Percentiles rank a stretch among this genome's conserved stretches.
phyloP scores from a whole-genome alignment of 2,329 filamentous ascomycete genomes.

The Torrubiella hemipterigena region DNA sequence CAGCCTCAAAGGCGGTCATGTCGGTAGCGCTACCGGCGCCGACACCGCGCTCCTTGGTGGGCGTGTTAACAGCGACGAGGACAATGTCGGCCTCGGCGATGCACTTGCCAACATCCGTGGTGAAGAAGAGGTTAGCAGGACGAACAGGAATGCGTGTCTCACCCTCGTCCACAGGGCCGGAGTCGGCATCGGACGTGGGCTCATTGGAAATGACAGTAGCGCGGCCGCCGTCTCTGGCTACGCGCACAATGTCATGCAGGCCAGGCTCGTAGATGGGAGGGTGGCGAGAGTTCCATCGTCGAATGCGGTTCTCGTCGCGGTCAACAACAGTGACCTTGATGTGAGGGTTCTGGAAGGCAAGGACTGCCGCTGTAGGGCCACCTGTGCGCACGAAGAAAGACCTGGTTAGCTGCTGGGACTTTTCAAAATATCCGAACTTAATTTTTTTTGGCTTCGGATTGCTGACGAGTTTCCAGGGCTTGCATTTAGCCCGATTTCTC shows the following conservation, averaged over 20 bases:
- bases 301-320: conserved; percentile 51
- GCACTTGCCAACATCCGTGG: conserved; percentile 48
- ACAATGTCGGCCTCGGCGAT: conserved; percentile 61
- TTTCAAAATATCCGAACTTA: too few relatives aligned
- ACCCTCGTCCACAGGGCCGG: conserved; percentile 17
- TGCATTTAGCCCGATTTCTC: too few relatives aligned
- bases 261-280: conserved; percentile 69
- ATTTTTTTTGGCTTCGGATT: too few relatives aligned
- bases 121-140: conserved; percentile 60
- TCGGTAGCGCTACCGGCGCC: conserved; percentile 63
- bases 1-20: conserved; percentile 60
- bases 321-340: conserved; percentile 67
- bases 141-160: conserved; percentile 28
- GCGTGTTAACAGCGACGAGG: conserved; percentile 68
- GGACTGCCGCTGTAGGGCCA: conserved; percentile 62
- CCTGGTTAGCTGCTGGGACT: too few relatives aligned
- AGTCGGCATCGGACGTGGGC: conserved; percentile 17
- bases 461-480: too few relatives aligned
- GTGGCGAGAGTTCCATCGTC: conserved; percentile 60
- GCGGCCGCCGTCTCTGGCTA: conserved; percentile 47
- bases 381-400: too few relatives aligned
- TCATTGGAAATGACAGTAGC: conserved; percentile 27
- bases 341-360: conserved; percentile 61
- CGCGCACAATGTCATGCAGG: conserved; percentile 53
- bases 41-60: conserved; percentile 58